Conservation (phyloP, 495 filamentous ascomycete genomes). For the Hypoxylon fuscum region DNA sequence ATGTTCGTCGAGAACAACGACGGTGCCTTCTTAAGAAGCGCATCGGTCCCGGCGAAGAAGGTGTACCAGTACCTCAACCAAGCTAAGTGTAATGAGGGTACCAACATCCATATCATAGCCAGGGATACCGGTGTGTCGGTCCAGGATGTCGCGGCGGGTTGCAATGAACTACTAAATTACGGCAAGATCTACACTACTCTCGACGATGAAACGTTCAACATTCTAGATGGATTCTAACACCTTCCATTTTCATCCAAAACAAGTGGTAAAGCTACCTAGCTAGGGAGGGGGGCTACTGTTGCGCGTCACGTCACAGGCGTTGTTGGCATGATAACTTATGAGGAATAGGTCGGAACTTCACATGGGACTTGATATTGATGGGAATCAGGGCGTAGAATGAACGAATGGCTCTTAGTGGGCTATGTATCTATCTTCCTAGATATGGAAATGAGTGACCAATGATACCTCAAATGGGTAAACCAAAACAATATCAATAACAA, state of each 20-base stretch:
- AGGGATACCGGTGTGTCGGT: conserved; percentile 66
- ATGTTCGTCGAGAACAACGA: conserved; percentile 61
- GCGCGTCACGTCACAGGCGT: conserved; percentile 20
- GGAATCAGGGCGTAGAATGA: conserved; percentile 29
- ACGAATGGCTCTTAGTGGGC: conserved; percentile 27
- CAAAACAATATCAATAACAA: conserved; percentile 6
- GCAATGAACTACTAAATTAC: conserved; percentile 75
- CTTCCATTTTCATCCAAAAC: not conserved
- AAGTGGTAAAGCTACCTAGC: not conserved
- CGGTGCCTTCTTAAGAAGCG: conserved; percentile 54
- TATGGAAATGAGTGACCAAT: conserved; percentile 38
- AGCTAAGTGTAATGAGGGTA: conserved; percentile 78
- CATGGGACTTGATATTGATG: conserved; percentile 8
- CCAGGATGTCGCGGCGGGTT: conserved; percentile 75
- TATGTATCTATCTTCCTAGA: conserved; percentile 38
- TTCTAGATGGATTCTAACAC: conserved; percentile 61
- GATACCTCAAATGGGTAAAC: conserved; percentile 33
- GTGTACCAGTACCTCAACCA: conserved; percentile 73
- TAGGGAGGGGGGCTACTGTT: not conserved
- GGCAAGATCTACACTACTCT: conserved; percentile 89
- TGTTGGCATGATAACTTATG: conserved; percentile 20
- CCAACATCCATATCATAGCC: conserved; percentile 80
- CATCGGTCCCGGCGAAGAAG: conserved; percentile 66
- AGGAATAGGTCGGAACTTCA: conserved; percentile 23
- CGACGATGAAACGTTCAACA: conserved; percentile 84